A percentile compares a stretch with the other conserved stretches of the same genome.
These are phyloP conservation scores for Forsythia viridissima DNA, from an alignment of 257 asterid genomes.

Conservation along the genomic window DNA sequence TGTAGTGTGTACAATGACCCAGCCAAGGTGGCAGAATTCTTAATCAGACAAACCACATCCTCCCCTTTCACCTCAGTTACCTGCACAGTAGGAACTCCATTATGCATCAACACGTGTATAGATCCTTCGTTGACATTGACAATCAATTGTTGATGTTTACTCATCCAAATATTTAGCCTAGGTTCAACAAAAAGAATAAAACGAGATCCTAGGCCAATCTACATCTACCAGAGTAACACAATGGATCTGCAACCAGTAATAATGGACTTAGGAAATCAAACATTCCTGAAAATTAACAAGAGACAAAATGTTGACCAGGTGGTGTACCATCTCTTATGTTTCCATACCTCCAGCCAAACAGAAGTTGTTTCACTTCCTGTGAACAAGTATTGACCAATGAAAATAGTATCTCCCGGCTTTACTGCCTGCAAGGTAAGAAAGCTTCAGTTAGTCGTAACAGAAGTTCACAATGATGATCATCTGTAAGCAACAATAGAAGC, in stretches of 20 bases:
- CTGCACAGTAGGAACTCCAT: conserved; percentile 37
- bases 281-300: background rate
- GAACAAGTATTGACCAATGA: conserved; percentile 66
- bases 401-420: conserved; percentile 52
- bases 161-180: conserved; percentile 2
- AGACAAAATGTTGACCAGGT: background rate
- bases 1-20: conserved; percentile 87
- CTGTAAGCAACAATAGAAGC: background rate
- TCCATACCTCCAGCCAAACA: conserved; percentile 59
- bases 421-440: conserved; percentile 40
- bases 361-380: conserved; percentile 70
- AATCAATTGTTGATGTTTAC: background rate
- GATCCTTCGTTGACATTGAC: conserved; percentile 4
- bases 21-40: conserved; percentile 80
- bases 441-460: background rate
- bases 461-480: background rate
- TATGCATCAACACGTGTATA: background rate
- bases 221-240: background rate
- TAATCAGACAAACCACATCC: conserved; percentile 78
- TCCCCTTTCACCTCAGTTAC: conserved; percentile 72
- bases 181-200: background rate
- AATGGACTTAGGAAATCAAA: background rate
- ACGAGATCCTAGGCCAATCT: background rate
- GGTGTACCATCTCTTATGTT: background rate
- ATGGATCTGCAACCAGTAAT: conserved; percentile 20